Evolutionary conservation across 2,329 filamentous ascomycete genomes (phyloP), one percentile per base, ranked within the genome.

Genomic region (Fusarium coicis): DNA sequence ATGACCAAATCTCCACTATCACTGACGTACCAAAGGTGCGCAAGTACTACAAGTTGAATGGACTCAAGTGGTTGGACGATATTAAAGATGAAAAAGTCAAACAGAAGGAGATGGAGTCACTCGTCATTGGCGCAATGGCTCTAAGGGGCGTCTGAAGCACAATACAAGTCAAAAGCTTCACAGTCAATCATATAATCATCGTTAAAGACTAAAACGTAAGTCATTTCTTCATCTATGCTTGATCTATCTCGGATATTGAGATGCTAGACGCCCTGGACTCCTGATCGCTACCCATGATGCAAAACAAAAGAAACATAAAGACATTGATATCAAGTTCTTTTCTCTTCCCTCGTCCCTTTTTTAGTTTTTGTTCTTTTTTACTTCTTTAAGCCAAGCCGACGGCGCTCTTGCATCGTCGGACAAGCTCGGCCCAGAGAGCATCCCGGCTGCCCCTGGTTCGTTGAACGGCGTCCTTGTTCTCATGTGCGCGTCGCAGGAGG

Each of bases 11-110:
- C 26, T 80, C 82, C 1, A 78, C 81, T 2, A 83, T 89, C 32
- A 88, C 91, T 4, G 93, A 97, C 79, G 80, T 92, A 76, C 80
- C 85, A 28, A 92, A 91, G 78, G 88, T 98, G 37, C 90, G 89
- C 78, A 98, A 97, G 83, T 91, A 93, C 71, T 98, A 98, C 83
- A 97, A 97, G 81, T 83, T 98, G 36, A 93, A 93, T 70, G 85
- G 87, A 12, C 79, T 89, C n/a, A 82, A 84, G 52, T 87, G 85
- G 74, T 77, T 90, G 5, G 84, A 87, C 49, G 81, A 81, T 23
- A 81, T 86, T 14, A 82, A 82, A 68, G 84, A 87, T 60, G 81
- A 85, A 30, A 73, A 76, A 26, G 78, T 82, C 70, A 86, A 84
- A 77, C 83, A 80, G 63, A 84, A 80, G 65, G 88, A 93, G 76